A percentile compares a stretch with the other conserved stretches of the same genome.
Evolutionary conservation across 768 basidiomycete species (phyloP).

Genomic region (Pholiota microspora): DNA sequence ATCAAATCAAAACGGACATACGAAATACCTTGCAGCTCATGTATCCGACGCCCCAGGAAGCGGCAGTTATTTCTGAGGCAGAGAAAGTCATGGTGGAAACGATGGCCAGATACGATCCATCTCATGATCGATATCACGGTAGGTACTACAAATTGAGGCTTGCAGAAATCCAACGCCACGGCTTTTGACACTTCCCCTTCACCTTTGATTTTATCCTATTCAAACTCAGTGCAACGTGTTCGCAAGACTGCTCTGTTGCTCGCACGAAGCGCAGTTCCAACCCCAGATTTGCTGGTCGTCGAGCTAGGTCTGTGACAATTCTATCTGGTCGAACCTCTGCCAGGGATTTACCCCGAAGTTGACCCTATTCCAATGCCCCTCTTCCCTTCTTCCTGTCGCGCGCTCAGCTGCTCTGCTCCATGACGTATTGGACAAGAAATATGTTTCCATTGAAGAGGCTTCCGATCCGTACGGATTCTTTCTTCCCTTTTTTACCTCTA

Average conservation of each 20-base stretch:
- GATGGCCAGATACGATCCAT: slow-evolving; percentile 79
- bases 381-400: neutral
- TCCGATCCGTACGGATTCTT: slow-evolving; percentile 66
- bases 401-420: slow-evolving; percentile 76
- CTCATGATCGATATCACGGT: slow-evolving; percentile 82
- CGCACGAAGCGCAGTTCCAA: slow-evolving; percentile 45
- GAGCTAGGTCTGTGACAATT: slow-evolving; percentile 53
- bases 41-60: slow-evolving; percentile 57
- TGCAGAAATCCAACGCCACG: slow-evolving; percentile 9
- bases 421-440: slow-evolving; percentile 87
- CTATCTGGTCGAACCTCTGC: neutral
- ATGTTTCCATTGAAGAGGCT: slow-evolving; percentile 55
- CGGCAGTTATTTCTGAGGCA: slow-evolving; percentile 50
- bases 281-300: slow-evolving; percentile 70
- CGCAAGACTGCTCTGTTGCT: slow-evolving; percentile 72
- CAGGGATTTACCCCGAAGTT: neutral
- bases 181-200: neutral
- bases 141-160: slow-evolving; percentile 20
- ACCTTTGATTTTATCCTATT: neutral
- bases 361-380: neutral
- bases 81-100: slow-evolving; percentile 69
- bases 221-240: slow-evolving; percentile 70
- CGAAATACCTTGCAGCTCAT: slow-evolving; percentile 18
- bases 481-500: slow-evolving; percentile 57
- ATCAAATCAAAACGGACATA: neutral